Percentiles rank a stretch among this genome's conserved stretches.
Evolutionary conservation across 768 basidiomycete species (phyloP).

Genomic region (Termitomyces sp.): DNA sequence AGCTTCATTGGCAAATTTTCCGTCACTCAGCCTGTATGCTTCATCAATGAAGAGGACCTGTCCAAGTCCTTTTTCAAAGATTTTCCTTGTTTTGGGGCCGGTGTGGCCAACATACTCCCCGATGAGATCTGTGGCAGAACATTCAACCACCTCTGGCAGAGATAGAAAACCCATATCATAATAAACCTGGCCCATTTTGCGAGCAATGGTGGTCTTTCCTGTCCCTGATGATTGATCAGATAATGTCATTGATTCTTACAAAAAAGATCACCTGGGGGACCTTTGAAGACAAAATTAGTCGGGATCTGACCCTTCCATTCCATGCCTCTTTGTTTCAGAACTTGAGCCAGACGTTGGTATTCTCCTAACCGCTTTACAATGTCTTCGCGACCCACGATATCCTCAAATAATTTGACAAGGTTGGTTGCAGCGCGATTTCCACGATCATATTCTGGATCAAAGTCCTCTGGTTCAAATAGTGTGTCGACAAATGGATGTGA

Average conservation of each 20-base stretch:
- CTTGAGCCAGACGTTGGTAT: neutral
- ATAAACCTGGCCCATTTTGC: constrained; percentile 59
- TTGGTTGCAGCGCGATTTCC: constrained; percentile 41
- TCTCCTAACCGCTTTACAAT: neutral
- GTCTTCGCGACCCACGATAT: neutral
- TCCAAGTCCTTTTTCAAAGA: neutral
- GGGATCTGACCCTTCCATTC: neutral
- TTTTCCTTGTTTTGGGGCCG: neutral
- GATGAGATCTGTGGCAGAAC: constrained; percentile 65
- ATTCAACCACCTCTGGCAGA: constrained; percentile 50
- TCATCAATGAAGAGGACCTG: neutral
- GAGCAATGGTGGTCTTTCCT: constrained; percentile 58
- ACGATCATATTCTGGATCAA: constrained; percentile 60
- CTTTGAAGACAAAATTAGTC: constrained; percentile 1
- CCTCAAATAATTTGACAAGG: constrained; percentile 28
- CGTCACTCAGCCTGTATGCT: neutral
- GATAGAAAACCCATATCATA: constrained; percentile 57
- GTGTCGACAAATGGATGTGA: neutral
- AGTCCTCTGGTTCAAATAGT: constrained; percentile 31
- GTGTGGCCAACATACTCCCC: constrained; percentile 34
- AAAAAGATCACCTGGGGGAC: neutral
- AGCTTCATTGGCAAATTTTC: constrained; percentile 58
- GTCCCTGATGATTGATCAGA: constrained; percentile 35
- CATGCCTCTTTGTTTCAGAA: neutral
- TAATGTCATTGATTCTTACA: neutral